A percentile compares a stretch with the other conserved stretches of the same genome.
phyloP scores from a whole-genome alignment of 1,284 basidiomycete species.

The Sporisorium scitamineum region DNA sequence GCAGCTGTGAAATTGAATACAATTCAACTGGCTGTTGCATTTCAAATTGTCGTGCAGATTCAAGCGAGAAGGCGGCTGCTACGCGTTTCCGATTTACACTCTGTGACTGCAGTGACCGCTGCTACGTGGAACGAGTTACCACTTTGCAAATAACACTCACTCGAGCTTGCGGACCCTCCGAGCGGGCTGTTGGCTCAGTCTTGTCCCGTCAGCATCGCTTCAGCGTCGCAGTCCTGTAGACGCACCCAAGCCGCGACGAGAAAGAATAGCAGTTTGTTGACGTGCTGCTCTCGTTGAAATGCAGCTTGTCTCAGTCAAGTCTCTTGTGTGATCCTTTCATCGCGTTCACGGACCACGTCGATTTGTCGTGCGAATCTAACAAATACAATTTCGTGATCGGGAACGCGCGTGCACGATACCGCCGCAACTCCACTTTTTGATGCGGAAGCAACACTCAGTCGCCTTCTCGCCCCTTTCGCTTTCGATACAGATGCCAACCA shows the following conservation, averaged over 20 bases:
- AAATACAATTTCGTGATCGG: conserved; percentile 29
- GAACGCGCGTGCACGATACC: conserved; percentile 32
- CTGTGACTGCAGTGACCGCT: neutral
- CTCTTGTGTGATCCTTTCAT: neutral
- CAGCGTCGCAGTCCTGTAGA: neutral
- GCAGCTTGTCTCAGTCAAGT: neutral
- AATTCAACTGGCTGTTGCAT: neutral
- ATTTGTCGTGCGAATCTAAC: conserved; percentile 6
- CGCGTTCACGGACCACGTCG: conserved; percentile 42
- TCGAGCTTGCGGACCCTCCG: too few species aligned
- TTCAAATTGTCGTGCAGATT: neutral
- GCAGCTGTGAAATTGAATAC: neutral
- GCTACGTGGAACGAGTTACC: neutral
- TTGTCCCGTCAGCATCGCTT: too few species aligned
- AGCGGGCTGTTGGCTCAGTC: too few species aligned
- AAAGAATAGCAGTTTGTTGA: neutral
- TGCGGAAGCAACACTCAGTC: conserved; percentile 19
- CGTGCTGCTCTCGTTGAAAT: neutral
- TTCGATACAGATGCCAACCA: neutral
- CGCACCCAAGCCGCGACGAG: too few species aligned
- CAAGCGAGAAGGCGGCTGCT: neutral
- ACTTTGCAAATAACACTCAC: neutral
- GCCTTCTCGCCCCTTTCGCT: neutral
- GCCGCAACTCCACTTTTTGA: conserved; percentile 23
- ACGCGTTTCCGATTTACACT: neutral